These are phyloP conservation scores for Gaertneriomyces sp. DNA, from an alignment of 192 early-diverging fungal species.

Conservation along the genomic window DNA sequence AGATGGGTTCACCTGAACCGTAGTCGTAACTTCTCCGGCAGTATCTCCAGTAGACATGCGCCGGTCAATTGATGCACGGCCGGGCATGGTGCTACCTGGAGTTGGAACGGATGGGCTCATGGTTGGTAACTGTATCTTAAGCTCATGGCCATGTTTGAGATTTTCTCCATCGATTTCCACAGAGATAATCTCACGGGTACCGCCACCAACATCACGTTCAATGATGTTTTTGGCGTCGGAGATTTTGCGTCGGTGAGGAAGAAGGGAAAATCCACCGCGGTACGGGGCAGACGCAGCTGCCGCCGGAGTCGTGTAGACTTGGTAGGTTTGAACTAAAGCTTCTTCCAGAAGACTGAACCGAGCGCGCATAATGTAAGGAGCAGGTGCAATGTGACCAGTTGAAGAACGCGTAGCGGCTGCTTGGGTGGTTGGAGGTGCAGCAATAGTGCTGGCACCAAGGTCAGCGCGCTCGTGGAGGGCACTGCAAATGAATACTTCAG, in stretches of 20 bases:
- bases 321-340: conserved; percentile 9
- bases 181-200: conserved; percentile 11
- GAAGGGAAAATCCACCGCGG: conserved; percentile 20
- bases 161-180: conserved; percentile 27
- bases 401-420: conserved; percentile 9
- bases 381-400: neutral
- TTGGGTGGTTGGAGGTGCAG: conserved; percentile 11
- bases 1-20: conserved; percentile 25
- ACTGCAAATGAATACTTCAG: conserved; percentile 6
- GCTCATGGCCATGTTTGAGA: conserved; percentile 22
- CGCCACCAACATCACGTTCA: conserved; percentile 23
- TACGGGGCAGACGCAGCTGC: neutral
- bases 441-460: conserved; percentile 8
- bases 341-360: conserved; percentile 19
- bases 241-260: neutral
- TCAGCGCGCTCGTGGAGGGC: conserved; percentile 13
- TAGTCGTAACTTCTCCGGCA: conserved; percentile 4
- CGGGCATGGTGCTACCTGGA: conserved; percentile 22
- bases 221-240: conserved; percentile 1
- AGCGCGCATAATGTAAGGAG: conserved; percentile 22
- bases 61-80: conserved; percentile 15
- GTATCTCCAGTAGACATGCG: conserved; percentile 23
- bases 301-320: conserved; percentile 13
- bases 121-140: conserved; percentile 16
- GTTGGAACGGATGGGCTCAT: conserved; percentile 17